These are phyloP conservation scores for Ilyonectria robusta DNA, from an alignment of 2,329 filamentous ascomycete genomes.

Conservation along the genomic window DNA sequence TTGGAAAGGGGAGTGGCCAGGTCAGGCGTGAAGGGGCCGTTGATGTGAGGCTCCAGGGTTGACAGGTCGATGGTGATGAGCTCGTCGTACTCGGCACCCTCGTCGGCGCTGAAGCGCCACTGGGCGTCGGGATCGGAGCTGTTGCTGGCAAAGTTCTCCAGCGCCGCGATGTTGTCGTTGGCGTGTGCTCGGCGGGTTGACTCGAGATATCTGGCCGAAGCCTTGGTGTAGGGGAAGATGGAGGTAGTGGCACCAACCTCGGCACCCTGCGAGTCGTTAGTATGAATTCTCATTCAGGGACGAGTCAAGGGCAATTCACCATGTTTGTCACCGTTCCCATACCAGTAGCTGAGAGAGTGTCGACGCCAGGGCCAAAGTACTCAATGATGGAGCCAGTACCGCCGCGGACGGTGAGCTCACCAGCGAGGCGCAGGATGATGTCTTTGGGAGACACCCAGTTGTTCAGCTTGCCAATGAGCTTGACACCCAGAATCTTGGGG, in stretches of 20 bases:
- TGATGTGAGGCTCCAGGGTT: conserved; percentile 97
- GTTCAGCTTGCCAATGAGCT: conserved; percentile 84
- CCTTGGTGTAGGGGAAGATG: conserved; percentile 91
- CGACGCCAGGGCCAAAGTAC: conserved; percentile 91
- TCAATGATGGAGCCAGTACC: conserved; percentile 96
- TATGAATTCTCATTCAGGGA: too few species aligned
- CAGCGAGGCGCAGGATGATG: conserved; percentile 90
- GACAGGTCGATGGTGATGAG: conserved; percentile 96
- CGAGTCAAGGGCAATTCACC: conserved; percentile 49
- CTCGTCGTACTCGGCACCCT: conserved; percentile 92
- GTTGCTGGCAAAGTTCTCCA: conserved; percentile 66
- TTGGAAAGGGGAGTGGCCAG: conserved; percentile 97
- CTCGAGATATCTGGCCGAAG: conserved; percentile 87
- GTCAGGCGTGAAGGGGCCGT: conserved; percentile 98
- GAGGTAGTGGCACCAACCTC: conserved; percentile 97
- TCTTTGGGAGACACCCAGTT: conserved; percentile 98
- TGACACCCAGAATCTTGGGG: conserved; percentile 89
- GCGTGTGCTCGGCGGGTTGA: conserved; percentile 80
- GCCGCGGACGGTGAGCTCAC: conserved; percentile 90
- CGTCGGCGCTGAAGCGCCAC: conserved; percentile 82
- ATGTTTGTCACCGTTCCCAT: conserved; percentile 95
- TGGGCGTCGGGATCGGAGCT: conserved; percentile 61
- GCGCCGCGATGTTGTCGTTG: conserved; percentile 75
- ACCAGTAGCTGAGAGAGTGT: conserved; percentile 90
- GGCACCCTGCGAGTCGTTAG: conserved; percentile 51